A percentile compares a stretch with the other conserved stretches of the same genome.
Evolutionary conservation across 139 green algal species (phyloP).

Genomic region (Chloropicon primus): DNA sequence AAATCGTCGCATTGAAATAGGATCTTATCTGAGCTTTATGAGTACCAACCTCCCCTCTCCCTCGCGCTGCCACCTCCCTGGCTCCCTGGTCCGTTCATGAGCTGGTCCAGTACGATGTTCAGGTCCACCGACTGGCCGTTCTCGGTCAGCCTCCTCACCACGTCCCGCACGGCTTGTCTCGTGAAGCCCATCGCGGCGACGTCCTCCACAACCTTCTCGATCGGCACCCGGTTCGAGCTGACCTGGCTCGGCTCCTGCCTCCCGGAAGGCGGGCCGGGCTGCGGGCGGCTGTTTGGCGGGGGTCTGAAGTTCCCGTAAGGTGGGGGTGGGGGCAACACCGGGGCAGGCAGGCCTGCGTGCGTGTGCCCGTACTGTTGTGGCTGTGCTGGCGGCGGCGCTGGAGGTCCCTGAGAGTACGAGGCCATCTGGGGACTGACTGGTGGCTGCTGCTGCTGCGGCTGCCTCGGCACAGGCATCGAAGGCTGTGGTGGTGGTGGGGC

Average conservation of each 20-base stretch:
- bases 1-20: too few species aligned
- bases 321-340: neutral
- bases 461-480: neutral
- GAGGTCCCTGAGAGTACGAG: neutral
- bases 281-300: neutral
- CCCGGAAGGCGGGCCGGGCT: neutral
- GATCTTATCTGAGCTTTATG: too few species aligned
- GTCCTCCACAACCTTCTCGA: conserved; percentile 56
- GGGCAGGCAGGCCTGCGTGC: neutral
- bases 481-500: too few species aligned
- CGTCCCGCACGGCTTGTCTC: conserved; percentile 30
- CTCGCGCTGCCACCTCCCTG: too few species aligned
- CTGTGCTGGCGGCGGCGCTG: neutral
- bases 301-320: neutral
- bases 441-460: neutral
- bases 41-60: too few species aligned
- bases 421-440: conserved; percentile 3
- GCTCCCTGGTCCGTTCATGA: too few species aligned
- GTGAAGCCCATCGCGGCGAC: conserved; percentile 63
- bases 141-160: conserved; percentile 40
- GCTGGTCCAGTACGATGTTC: conserved; percentile 57
- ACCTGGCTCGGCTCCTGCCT: conserved; percentile 29
- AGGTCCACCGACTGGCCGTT: conserved; percentile 54
- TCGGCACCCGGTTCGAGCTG: neutral
- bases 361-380: neutral